Base-by-base conservation (phyloP, 257 asterid species). In the Asclepias syriaca region DNA sequence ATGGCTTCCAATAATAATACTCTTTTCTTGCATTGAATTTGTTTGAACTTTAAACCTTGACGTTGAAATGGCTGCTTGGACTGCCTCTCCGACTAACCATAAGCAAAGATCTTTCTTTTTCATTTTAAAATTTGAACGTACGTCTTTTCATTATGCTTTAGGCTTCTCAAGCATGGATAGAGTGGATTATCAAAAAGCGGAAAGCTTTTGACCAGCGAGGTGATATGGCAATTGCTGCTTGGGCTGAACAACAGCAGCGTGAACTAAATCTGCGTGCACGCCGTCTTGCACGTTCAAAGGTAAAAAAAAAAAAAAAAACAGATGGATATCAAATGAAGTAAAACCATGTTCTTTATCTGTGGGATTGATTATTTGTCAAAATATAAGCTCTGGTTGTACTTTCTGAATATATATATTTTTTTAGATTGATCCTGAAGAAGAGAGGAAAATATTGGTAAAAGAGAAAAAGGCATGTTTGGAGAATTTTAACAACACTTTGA, bases 131-230 rank as follows among this genome's bases (percentile, higher is more conserved):
- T n/a, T 8, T 54, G 59, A 21, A 54, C 27, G 6, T 7, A 10
- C 22, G 34, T 34, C 40, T 0, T 11, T 22, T 63, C 29, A 66
- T 63, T 81, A 59, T 68, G 69, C 63, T 19, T 76, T 64, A 95
- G 98, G 99, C 99, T 66, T 92, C 99, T 63, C 85, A 92, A 90
- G 96, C 98, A 72, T 92, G 99, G 99, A 81, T 92, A 92, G 98
- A 95, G 76, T 95, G 97, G 98, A 85, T 95, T 34, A 82, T 88
- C 55, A 92, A 90, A 86, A 95, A 88, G 83, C 83, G 99, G 71
- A 90, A 87, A 86, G 98, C 99, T 65, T 92, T 92, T 72, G 94
- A 95, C 84, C 99, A 92, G 75, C 87, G 96, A 69, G 99, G 99
- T 71, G 98, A 92, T 70, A 90, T 92, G 98, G 98, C 99, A 66